phyloP scores from a whole-genome alignment of 2,329 filamentous ascomycete genomes.

The Didymella keratinophila region DNA sequence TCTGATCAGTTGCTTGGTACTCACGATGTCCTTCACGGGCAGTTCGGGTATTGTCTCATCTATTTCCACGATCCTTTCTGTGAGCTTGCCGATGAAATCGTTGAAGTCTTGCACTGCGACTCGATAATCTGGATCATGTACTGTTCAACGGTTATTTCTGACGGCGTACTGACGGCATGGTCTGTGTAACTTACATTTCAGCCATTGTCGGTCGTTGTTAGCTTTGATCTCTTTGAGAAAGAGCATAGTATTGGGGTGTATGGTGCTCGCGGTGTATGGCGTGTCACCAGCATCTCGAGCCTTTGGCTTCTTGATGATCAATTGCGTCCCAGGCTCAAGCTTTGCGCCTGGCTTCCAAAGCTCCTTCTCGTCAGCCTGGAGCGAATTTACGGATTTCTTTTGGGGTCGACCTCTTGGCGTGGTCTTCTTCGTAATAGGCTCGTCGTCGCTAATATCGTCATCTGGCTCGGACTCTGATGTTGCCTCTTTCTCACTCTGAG shows the following conservation, averaged over 20 bases:
- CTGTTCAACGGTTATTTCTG: conserved; percentile 54
- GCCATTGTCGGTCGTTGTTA: conserved; percentile 70
- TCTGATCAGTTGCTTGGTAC: conserved; percentile 26
- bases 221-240: conserved; percentile 66
- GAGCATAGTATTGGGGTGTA: conserved; percentile 70
- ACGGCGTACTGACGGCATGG: no score
- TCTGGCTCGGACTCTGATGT: conserved; percentile 46
- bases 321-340: conserved; percentile 65
- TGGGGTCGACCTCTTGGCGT: conserved; percentile 28
- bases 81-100: conserved; percentile 76
- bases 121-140: conserved; percentile 81
- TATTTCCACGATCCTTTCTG: conserved; percentile 71
- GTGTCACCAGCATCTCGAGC: conserved; percentile 66
- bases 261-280: conserved; percentile 63
- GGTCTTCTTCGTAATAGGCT: conserved; percentile 38
- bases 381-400: conserved; percentile 26
- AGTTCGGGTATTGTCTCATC: conserved; percentile 88
- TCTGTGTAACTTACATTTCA: conserved; percentile 62
- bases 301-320: conserved; percentile 70
- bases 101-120: conserved; percentile 82
- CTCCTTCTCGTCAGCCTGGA: conserved; percentile 54
- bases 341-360: conserved; percentile 66
- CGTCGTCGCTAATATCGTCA: conserved; percentile 40
- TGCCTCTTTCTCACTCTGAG: conserved; percentile 43
- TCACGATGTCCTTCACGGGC: conserved; percentile 80